phyloP scores from a whole-genome alignment of 495 filamentous ascomycete genomes.

The Aspergillus campestris region DNA sequence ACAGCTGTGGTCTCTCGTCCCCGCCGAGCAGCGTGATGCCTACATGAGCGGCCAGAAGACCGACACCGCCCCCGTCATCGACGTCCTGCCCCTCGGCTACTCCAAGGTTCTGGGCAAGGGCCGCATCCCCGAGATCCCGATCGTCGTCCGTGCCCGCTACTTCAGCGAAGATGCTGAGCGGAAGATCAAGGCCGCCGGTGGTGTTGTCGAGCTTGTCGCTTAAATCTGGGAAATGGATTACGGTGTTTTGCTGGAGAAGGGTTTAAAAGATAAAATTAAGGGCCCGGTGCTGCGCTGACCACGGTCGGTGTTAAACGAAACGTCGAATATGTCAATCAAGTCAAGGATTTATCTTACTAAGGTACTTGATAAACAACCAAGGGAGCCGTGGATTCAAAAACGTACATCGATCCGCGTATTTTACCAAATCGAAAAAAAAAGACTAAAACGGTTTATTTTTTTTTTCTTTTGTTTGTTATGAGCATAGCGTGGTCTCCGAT shows the following conservation, averaged over 20 bases:
- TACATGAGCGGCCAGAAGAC: conserved; percentile 64
- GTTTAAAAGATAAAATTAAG: conserved; percentile 20
- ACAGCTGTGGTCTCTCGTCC: conserved; percentile 77
- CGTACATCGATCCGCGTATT: conserved; percentile 14
- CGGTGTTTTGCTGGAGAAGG: conserved; percentile 23
- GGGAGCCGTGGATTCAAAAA: conserved; percentile 13
- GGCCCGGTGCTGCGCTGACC: conserved; percentile 28
- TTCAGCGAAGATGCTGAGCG: conserved; percentile 82
- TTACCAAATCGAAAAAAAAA: conserved; percentile 3
- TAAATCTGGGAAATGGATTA: conserved; percentile 41
- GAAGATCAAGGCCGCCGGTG: conserved; percentile 93
- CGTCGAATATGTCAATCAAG: conserved; percentile 12
- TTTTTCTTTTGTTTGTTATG: conserved; percentile 37
- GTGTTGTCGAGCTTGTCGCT: conserved; percentile 84
- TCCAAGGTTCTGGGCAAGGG: conserved; percentile 92
- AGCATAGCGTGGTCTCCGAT: conserved; percentile 37
- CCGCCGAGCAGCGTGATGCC: conserved; percentile 71
- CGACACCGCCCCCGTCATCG: conserved; percentile 84
- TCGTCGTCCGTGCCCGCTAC: conserved; percentile 83
- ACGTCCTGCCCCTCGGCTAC: conserved; percentile 86
- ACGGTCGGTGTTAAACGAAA: conserved; percentile 27
- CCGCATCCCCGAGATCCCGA: conserved; percentile 71
- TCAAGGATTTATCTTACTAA: conserved; percentile 27
- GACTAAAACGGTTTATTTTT: conserved; percentile 30
- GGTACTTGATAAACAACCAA: conserved; percentile 1